These are phyloP conservation scores for Antarctomyces pellizariae DNA, from an alignment of 495 filamentous ascomycete species.

Conservation along the genomic window DNA sequence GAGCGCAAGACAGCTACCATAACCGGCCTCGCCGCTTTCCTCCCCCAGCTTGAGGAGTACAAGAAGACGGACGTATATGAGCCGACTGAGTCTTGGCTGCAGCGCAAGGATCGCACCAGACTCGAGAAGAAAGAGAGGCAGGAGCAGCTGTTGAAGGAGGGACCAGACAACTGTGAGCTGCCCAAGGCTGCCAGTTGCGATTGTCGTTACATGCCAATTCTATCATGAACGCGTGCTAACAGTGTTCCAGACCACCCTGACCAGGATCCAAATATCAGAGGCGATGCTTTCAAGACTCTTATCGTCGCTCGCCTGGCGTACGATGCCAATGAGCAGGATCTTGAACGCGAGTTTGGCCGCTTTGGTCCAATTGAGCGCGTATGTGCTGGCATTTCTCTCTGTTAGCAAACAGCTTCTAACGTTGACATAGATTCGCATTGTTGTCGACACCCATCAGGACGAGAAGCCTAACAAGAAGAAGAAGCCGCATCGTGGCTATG, in stretches of 20 bases:
- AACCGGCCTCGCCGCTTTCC: constrained; percentile 45
- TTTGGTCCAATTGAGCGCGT: constrained; percentile 91
- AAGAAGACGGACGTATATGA: constrained; percentile 49
- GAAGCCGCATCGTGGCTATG: constrained; percentile 77
- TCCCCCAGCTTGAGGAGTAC: constrained; percentile 44
- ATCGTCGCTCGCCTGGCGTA: constrained; percentile 83
- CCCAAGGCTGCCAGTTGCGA: no score
- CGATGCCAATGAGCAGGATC: constrained; percentile 65
- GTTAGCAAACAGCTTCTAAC: constrained; percentile 6
- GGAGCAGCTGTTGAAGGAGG: constrained; percentile 40
- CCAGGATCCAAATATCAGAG: constrained; percentile 64
- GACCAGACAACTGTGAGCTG: constrained; percentile 44
- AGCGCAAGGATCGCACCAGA: constrained; percentile 58
- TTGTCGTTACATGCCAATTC: constrained; percentile 1
- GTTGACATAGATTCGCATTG: constrained; percentile 56
- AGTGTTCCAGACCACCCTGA: constrained; percentile 35
- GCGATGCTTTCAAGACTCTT: constrained; percentile 85
- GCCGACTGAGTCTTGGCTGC: constrained; percentile 80
- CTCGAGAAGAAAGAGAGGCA: constrained; percentile 47
- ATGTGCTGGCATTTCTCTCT: constrained; percentile 11
- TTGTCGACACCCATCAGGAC: constrained; percentile 40
- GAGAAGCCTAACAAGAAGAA: constrained; percentile 53
- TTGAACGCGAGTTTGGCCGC: constrained; percentile 83
- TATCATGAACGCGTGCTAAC: no score
- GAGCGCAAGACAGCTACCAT: constrained; percentile 52